Evolutionary conservation across 805 yeast species (phyloP), one percentile per base, ranked within the genome.

Genomic region (Yarrowia porcina): DNA sequence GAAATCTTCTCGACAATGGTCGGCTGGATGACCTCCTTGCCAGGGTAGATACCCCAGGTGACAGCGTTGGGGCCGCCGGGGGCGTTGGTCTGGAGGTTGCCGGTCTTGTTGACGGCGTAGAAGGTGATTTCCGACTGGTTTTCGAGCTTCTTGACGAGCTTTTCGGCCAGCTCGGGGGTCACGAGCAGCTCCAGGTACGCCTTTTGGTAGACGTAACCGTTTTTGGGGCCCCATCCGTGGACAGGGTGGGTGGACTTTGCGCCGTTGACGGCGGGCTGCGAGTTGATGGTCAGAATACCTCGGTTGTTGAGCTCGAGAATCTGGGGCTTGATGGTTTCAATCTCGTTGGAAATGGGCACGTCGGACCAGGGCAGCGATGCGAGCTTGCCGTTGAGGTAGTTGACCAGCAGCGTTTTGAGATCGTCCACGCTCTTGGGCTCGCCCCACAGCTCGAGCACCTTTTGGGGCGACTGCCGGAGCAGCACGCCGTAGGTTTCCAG

Each of bases 11-110:
- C 98, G 20, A 93, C 97, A 72, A 93, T 90, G 0, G 98, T 93
- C 60, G 98, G 97, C 77, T 93, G 98, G 66, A 90, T 80, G 61
- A 93, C 88, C 76, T 93, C 97, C 71, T 87, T 88, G 38, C 97
- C 97, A 27, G 98, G 97, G 84, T 90, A 91, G 63, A 92, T 90
- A 66, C 98, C 98, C 98, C 98, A 93, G 18, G 98, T 93, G 63
- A 93, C 97, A 9, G 98, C 97, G 71, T 90, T 92, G 66, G 96
- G 91, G 66, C 85, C 88, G 64, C 86, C 89, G 47, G 83, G 85
- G 52, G 90, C 84, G 74, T 92, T 92, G 56, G 96, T 83, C 18
- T 67, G 66, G 61, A 91, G 77, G 42, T 83, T 74, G 44, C 82
- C 84, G 2, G 83, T 82, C 33, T 76, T 71, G 69, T 82, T 82